Base-by-base conservation (phyloP, 2,329 filamentous ascomycete genomes). In the Fonsecaea pugnacius region DNA sequence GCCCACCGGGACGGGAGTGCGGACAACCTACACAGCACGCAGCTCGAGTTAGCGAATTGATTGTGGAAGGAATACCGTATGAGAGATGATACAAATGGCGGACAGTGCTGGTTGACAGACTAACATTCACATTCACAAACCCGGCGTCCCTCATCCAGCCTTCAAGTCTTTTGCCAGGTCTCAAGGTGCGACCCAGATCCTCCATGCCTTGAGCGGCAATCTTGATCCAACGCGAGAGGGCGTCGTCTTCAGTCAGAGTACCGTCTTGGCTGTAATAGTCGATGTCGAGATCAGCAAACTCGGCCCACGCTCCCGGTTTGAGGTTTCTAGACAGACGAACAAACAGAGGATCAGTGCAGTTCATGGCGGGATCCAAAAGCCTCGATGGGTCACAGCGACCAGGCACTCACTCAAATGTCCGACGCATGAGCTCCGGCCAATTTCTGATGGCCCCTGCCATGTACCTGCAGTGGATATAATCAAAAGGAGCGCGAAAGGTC, bases 391-490 rank as follows among this genome's bases (percentile, higher is more conserved):
- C 36, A 2, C 36, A 18, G 36, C 16, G 36, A n/a, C 14, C 12
- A 40, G 14, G 14, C 14, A 54, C 51, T 18, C 32, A 54, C 51
- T 54, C 51, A 54, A 69, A 72, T 51, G 67, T 56, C 51, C 55
- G 64, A 5, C 33, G 36, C 63, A 86, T 79, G 0, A 87, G 72
- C 12, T 70, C 75, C 1, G 78, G 78, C 84, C 84, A 87, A 70
- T 87, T 79, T 57, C 79, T 82, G 64, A 87, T 82, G 1, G 81
- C 83, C 77, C 83, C 81, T 14, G 83, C 82, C 2, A 83, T 83
- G 62, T 84, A 81, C 4, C 86, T 79, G n/a, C 82, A 80, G 70
- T 88, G 85, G 48, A 88, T 81, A 63, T 85, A 86, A 71, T 88
- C 85, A 60, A 87, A 88, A 58, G 83, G 79, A 64, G 85, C 80